Evolutionary conservation across 805 yeast species (phyloP), one percentile per base, ranked within the genome.

Genomic region (Komagataella populi): DNA sequence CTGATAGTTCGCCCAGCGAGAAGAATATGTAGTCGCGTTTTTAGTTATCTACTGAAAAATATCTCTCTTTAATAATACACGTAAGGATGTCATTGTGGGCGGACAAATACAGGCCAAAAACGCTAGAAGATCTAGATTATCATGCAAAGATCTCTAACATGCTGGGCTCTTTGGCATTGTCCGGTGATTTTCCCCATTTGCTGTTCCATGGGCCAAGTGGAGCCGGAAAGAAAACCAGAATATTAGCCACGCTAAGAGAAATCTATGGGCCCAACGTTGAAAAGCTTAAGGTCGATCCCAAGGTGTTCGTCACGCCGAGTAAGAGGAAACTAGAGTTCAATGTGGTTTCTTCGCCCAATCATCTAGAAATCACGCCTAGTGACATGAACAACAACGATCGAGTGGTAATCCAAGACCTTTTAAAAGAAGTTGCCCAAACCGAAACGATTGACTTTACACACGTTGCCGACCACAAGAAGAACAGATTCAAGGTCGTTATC

Each of bases 331-430:
- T 93, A 52, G 98, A 93, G 60, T 83, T 93, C 67, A 93, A 88
- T 60, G 89, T 93, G 20, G 86, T 93, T n/a, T 85, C 96, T 47
- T 84, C 95, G 8, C 86, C 91, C 0, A 80, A 83, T 62, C 99
- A 93, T 67, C 68, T 90, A 55, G 99, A 93, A 63, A 86, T 93
- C 59, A 93, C 98, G 2, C 99, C 99, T 6, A 79, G 93, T 54
- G 99, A 93, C 67, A 84, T 93, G 83, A 98, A 98, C 6, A 88
- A 84, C 65, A 88, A 89, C 62, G 99, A 93, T 67, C 76, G 98
- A 55, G 83, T 93, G 50, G 96, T 93, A 36, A 89, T 93, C 57
- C 98, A 93, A 63, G 97, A 93, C 60, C 69, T 93, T 54, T 73
- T 93, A 58, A 93, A 93, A 60, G 98, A 93, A 56, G 81, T 93